Conservation (phyloP, 73 alveolate genomes). For the Paramecium bursaria region DNA sequence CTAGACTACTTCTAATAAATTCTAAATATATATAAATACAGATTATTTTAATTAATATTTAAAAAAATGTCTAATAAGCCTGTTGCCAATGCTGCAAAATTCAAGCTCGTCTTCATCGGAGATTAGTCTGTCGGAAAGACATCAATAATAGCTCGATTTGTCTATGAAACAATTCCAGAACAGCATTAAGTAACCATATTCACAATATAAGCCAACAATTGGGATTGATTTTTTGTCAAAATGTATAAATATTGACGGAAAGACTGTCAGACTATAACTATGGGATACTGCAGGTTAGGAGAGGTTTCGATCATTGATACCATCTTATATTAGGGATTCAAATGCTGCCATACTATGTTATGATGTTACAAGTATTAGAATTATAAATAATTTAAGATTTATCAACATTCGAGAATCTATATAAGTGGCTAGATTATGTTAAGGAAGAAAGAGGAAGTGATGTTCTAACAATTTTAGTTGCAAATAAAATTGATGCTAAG, state of each 20-base stretch:
- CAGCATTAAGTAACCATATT: conserved; percentile 30
- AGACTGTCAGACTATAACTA: conserved; percentile 83
- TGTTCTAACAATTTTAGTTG: conserved; percentile 89
- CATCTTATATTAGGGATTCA: conserved; percentile 83
- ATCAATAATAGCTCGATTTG: conserved; percentile 84
- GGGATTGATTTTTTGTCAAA: conserved; percentile 96
- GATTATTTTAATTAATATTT: too few relatives aligned
- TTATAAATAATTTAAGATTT: neutral
- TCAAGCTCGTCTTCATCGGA: conserved; percentile 88
- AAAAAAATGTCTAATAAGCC: too few relatives aligned
- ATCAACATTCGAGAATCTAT: conserved; percentile 45
- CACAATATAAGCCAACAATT: conserved; percentile 83
- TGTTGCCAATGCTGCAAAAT: too few relatives aligned
- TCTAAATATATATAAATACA: too few relatives aligned
- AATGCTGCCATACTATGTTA: conserved; percentile 82
- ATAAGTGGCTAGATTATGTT: conserved; percentile 68
- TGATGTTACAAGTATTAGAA: conserved; percentile 79
- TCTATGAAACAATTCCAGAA: conserved; percentile 74
- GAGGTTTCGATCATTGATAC: conserved; percentile 80
- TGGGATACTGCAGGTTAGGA: conserved; percentile 88
- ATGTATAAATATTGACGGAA: conserved; percentile 85
- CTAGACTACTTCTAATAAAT: too few relatives aligned
- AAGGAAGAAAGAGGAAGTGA: conserved; percentile 90
- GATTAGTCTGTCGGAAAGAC: conserved; percentile 94
- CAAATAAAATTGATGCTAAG: conserved; percentile 88